phyloP scores from a whole-genome alignment of 2,329 filamentous ascomycete species.

The Ophiostoma piceae region DNA sequence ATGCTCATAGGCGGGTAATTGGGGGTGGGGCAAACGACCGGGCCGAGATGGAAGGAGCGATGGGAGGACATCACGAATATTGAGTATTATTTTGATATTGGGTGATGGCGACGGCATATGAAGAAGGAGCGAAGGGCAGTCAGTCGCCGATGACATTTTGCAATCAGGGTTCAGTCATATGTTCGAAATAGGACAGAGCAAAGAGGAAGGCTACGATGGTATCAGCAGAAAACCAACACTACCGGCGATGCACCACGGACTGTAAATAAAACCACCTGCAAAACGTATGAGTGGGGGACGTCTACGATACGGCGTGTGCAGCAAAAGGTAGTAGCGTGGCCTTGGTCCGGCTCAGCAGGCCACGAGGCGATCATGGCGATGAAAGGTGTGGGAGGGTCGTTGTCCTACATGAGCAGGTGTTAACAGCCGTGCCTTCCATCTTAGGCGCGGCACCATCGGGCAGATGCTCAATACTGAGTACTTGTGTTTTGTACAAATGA shows the following conservation, averaged over 20 bases:
- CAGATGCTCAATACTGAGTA: not conserved
- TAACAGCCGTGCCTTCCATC: not conserved
- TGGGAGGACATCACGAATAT: not conserved
- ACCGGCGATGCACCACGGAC: not conserved
- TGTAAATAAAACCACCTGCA: too few relatives aligned
- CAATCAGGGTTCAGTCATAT: not conserved
- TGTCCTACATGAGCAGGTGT: not conserved
- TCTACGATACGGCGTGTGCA: not conserved
- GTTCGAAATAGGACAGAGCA: not conserved
- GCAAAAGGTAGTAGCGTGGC: not conserved
- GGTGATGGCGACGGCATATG: not conserved
- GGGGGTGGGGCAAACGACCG: slow-evolving; percentile 25
- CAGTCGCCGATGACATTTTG: not conserved
- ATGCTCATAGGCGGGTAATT: slow-evolving; percentile 23
- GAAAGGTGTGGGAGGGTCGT: not conserved
- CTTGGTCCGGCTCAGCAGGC: not conserved
- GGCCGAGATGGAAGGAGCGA: slow-evolving; percentile 14
- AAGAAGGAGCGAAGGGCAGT: not conserved
- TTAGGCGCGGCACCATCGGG: slow-evolving; percentile 6
- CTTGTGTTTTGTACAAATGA: not conserved
- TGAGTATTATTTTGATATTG: not conserved
- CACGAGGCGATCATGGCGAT: slow-evolving; percentile 8
- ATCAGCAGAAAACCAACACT: too few relatives aligned
- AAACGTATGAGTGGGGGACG: not conserved
- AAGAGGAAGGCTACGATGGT: not conserved